A percentile compares a stretch with the other conserved stretches of the same genome.
These are phyloP conservation scores for Fistulinella prunicolor DNA, from an alignment of 768 basidiomycete species.

Conservation along the genomic window DNA sequence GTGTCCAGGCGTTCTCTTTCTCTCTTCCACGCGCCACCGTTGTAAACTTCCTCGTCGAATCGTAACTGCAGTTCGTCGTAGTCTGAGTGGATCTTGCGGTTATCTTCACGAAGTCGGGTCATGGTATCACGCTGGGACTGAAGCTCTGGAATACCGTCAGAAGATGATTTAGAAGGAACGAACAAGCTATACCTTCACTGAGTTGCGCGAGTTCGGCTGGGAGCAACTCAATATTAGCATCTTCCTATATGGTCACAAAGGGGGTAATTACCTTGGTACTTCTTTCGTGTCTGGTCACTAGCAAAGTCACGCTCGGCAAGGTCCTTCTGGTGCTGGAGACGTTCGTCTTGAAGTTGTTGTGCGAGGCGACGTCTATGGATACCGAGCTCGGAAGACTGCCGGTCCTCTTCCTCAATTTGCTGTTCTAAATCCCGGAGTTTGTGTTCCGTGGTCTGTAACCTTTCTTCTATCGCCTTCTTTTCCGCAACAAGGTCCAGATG, in stretches of 20 bases:
- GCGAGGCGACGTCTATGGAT: conserved; percentile 64
- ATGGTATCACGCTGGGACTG: conserved; percentile 75
- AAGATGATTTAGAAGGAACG: background rate
- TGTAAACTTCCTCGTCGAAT: conserved; percentile 76
- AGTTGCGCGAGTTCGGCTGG: conserved; percentile 74
- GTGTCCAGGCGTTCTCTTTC: conserved; percentile 85
- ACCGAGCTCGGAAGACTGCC: conserved; percentile 62
- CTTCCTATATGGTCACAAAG: conserved; percentile 1
- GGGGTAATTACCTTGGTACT: conserved; percentile 65
- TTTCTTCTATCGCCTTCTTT: conserved; percentile 49
- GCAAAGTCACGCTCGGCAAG: conserved; percentile 77
- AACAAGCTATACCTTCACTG: conserved; percentile 58
- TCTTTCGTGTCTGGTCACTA: conserved; percentile 78
- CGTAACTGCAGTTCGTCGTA: conserved; percentile 72
- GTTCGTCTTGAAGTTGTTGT: conserved; percentile 75
- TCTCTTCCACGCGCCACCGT: conserved; percentile 78
- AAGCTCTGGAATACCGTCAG: conserved; percentile 47
- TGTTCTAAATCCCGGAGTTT: conserved; percentile 57
- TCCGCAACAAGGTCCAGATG: conserved; percentile 51
- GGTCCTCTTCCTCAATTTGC: conserved; percentile 65
- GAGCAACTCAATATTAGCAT: conserved; percentile 5
- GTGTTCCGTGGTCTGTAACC: conserved; percentile 47
- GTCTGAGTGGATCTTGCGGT: conserved; percentile 72
- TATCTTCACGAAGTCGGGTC: conserved; percentile 76
- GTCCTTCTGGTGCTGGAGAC: conserved; percentile 76